These are phyloP conservation scores for Microbotryum saponariae DNA, from an alignment of 1,284 basidiomycete genomes.

Conservation along the genomic window DNA sequence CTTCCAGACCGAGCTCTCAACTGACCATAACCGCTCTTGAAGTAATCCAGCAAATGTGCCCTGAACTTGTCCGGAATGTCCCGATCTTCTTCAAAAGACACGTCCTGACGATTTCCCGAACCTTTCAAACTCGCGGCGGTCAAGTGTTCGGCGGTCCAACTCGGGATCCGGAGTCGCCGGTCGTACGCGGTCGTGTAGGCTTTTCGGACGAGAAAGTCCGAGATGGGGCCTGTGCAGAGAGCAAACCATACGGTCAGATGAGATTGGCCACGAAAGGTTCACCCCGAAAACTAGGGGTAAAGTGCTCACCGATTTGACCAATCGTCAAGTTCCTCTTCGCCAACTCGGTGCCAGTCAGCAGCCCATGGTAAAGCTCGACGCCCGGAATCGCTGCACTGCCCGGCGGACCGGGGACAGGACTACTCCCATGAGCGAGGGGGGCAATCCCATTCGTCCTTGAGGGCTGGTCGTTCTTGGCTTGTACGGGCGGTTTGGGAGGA, in stretches of 20 bases:
- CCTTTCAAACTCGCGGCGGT: conserved; percentile 73
- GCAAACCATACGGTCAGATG: background rate
- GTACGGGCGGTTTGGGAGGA: background rate
- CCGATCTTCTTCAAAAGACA: conserved; percentile 72
- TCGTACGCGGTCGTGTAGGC: conserved; percentile 60
- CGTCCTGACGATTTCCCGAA: conserved; percentile 59
- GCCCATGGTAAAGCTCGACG: conserved; percentile 10
- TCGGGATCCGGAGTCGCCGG: conserved; percentile 76
- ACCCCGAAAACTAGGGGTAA: background rate
- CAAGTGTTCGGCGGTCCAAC: conserved; percentile 54
- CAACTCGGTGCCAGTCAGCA: conserved; percentile 8
- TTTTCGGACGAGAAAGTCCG: conserved; percentile 30
- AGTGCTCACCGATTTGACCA: conserved; percentile 17
- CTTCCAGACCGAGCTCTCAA: background rate
- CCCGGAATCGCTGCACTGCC: background rate
- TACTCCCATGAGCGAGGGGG: background rate
- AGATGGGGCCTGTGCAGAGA: conserved; percentile 29
- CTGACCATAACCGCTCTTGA: conserved; percentile 74
- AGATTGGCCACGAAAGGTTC: too few species aligned
- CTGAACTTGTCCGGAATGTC: conserved; percentile 71
- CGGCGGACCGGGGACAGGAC: background rate
- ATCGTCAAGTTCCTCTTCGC: conserved; percentile 8
- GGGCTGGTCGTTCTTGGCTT: background rate
- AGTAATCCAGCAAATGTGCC: conserved; percentile 76
- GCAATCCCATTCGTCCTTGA: background rate